Evolutionary conservation across 1,139 yeast species (phyloP).

Genomic region (Candida sp.): DNA sequence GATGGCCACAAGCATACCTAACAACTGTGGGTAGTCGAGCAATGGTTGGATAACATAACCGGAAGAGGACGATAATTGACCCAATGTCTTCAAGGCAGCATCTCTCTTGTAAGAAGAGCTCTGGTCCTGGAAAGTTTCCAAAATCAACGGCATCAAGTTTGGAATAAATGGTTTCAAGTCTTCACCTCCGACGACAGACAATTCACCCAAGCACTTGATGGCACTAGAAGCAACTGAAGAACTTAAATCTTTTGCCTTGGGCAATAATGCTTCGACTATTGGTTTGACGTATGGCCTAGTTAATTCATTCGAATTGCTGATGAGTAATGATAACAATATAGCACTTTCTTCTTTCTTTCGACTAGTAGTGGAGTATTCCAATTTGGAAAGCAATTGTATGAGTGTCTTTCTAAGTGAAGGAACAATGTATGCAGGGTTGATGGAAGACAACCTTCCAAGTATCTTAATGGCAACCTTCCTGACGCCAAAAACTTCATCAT

Average conservation of each 20-base stretch:
- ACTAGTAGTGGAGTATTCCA: constrained; percentile 79
- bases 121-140: constrained; percentile 92
- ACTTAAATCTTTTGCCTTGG: constrained; percentile 73
- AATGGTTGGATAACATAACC: constrained; percentile 97
- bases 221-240: constrained; percentile 89
- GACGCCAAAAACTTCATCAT: constrained; percentile 88
- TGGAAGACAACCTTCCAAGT: constrained; percentile 81
- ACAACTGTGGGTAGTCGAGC: constrained; percentile 86
- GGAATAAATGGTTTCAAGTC: constrained; percentile 75
- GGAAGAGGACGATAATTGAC: constrained; percentile 87
- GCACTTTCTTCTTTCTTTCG: constrained; percentile 92
- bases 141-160: constrained; percentile 82
- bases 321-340: constrained; percentile 69
- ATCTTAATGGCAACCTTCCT: constrained; percentile 80
- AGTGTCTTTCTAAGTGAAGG: constrained; percentile 90
- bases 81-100: constrained; percentile 86
- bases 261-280: constrained; percentile 80
- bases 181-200: constrained; percentile 89
- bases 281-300: constrained; percentile 92
- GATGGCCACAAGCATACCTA: constrained; percentile 82
- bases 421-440: constrained; percentile 95
- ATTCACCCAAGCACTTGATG: constrained; percentile 87
- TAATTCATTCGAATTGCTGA: constrained; percentile 77
- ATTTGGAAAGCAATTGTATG: constrained; percentile 81
- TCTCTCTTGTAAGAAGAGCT: constrained; percentile 86